These are phyloP conservation scores for Volvariella volvacea DNA, from an alignment of 1,284 basidiomycete species.

Conservation along the genomic window DNA sequence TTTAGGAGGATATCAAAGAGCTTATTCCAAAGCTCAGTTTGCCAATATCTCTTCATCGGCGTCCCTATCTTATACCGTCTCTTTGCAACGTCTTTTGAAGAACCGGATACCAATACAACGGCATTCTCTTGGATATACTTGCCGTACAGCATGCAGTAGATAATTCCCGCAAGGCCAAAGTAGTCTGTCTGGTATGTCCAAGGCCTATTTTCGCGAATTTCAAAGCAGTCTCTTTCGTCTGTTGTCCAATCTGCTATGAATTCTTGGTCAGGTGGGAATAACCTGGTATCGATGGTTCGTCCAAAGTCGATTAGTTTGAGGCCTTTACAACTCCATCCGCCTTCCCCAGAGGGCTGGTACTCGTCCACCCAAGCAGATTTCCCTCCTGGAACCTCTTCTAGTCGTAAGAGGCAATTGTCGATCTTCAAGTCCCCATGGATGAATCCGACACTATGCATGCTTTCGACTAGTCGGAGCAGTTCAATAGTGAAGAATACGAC, in stretches of 20 bases:
- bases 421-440: slow-evolving; percentile 99
- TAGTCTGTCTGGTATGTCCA: slow-evolving; percentile 98
- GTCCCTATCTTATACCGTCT: slow-evolving; percentile 61
- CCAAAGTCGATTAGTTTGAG: slow-evolving; percentile 96
- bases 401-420: slow-evolving; percentile 92
- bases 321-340: slow-evolving; percentile 87
- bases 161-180: slow-evolving; percentile 87
- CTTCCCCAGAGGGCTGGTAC: slow-evolving; percentile 72
- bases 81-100: slow-evolving; percentile 22
- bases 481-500: slow-evolving; percentile 96
- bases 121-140: slow-evolving; percentile 82
- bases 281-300: slow-evolving; percentile 79
- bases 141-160: slow-evolving; percentile 95
- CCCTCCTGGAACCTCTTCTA: slow-evolving; percentile 77
- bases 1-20: slow-evolving; percentile 89
- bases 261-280: slow-evolving; percentile 73
- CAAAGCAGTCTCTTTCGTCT: slow-evolving; percentile 84
- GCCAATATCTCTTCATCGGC: slow-evolving; percentile 94
- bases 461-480: slow-evolving; percentile 79
- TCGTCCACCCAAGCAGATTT: slow-evolving; percentile 63
- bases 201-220: slow-evolving; percentile 76
- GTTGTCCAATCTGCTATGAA: slow-evolving; percentile 88
- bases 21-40: slow-evolving; percentile 78
- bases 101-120: slow-evolving; percentile 30
- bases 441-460: slow-evolving; percentile 75